A percentile compares a stretch with the other conserved stretches of the same genome.
Conservation (phyloP, 164 flowering plant species). For the Saururus chinensis region DNA sequence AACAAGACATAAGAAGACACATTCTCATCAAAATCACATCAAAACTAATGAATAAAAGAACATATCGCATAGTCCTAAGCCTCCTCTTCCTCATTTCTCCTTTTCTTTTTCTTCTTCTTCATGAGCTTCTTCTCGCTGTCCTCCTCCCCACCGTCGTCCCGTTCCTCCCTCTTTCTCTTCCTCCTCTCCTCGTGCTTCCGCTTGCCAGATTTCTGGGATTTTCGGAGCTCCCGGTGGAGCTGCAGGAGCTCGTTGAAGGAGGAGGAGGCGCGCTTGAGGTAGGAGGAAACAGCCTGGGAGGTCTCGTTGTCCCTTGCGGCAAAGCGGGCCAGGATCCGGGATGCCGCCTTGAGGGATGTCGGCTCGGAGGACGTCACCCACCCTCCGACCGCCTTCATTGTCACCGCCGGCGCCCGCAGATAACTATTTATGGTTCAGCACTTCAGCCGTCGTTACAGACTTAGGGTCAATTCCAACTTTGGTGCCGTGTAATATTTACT, state of each 20-base stretch:
- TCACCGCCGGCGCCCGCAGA: not conserved
- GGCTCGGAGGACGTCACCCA: conserved; percentile 1
- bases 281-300: conserved; percentile 3
- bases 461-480: too few species aligned
- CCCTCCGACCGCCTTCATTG: not conserved
- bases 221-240: conserved; percentile 2
- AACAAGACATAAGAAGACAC: too few species aligned
- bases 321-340: not conserved
- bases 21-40: too few species aligned
- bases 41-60: too few species aligned
- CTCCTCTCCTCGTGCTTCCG: not conserved
- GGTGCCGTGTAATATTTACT: too few species aligned
- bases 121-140: not conserved
- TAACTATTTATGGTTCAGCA: not conserved
- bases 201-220: not conserved
- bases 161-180: too few species aligned
- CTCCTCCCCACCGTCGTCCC: not conserved
- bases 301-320: conserved; percentile 1
- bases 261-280: conserved; percentile 1
- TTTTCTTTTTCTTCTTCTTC: not conserved
- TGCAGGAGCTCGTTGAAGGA: conserved; percentile 2
- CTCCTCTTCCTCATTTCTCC: not conserved
- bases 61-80: not conserved
- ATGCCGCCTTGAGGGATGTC: not conserved
- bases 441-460: too few species aligned